phyloP scores from a whole-genome alignment of 108 stramenopile genomes.

The Skeletonema costatum region DNA sequence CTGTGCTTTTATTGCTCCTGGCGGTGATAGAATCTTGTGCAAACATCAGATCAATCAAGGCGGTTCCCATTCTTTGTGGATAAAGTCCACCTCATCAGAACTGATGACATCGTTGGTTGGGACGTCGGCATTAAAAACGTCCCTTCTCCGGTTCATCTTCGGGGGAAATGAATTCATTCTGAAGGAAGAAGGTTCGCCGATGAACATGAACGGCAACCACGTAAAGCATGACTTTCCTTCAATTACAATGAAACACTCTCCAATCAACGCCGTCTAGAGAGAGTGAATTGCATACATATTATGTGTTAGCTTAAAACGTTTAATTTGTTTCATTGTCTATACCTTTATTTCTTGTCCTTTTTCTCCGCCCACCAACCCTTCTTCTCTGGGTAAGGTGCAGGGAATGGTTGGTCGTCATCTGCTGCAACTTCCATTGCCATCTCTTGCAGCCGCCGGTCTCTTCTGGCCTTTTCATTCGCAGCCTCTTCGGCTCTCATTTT shows the following conservation, averaged over 20 bases:
- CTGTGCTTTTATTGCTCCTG: slow-evolving; percentile 36
- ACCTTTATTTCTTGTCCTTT: slow-evolving; percentile 12
- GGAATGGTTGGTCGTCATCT: slow-evolving; percentile 77
- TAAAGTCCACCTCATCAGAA: slow-evolving; percentile 28
- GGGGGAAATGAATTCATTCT: slow-evolving; percentile 12
- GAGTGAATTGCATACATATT: neutral
- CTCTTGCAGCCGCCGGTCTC: slow-evolving; percentile 60
- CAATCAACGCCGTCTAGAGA: neutral
- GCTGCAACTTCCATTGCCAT: slow-evolving; percentile 87
- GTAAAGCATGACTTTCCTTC: slow-evolving; percentile 32
- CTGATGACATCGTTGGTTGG: slow-evolving; percentile 21
- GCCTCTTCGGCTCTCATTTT: slow-evolving; percentile 32
- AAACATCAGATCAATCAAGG: slow-evolving; percentile 12
- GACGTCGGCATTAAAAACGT: slow-evolving; percentile 1
- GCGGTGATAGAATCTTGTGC: slow-evolving; percentile 33
- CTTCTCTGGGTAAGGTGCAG: slow-evolving; percentile 69
- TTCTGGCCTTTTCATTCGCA: slow-evolving; percentile 41
- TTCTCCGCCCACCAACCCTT: slow-evolving; percentile 39
- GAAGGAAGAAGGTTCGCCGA: neutral
- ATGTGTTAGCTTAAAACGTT: slow-evolving; percentile 1
- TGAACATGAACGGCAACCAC: neutral
- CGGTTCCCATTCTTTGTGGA: slow-evolving; percentile 10
- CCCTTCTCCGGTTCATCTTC: slow-evolving; percentile 35
- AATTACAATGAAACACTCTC: slow-evolving; percentile 6
- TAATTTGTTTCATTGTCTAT: neutral